Base-by-base conservation (phyloP, 1,139 yeast species). In the Pichia sp. region DNA sequence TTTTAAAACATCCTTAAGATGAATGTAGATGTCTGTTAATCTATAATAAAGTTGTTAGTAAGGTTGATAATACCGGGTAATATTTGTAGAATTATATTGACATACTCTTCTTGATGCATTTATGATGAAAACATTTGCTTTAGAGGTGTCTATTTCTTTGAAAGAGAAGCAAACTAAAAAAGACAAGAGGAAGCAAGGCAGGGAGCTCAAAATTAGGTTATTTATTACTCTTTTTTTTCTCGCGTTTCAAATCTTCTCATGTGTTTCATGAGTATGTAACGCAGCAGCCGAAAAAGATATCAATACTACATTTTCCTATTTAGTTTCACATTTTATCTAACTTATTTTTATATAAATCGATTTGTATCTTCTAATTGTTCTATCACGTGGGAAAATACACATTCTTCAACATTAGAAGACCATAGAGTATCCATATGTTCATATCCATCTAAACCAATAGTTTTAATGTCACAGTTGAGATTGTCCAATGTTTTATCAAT, bases 401-500 rank as follows among this genome's bases (percentile, higher is more conserved):
- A 65, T 4, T 69, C 69, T n/a, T 71, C 65, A 1, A 80, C 94
- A 52, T 85, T 88, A 24, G 66, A 60, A 0, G 96, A 94, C 97
- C 97, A 89, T 21, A 89, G 62, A 19, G 88, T 93, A 58, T 89
- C 97, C 54, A 89, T 69, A 60, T 89, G 97, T 37, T 93, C 91
- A 59, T 88, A 93, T 24, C 69, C 60, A 0, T 60, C 64, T 3
- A 76, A 69, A 3, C 72, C 67, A 16, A 67, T 59, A 0, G 68
- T 56, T 1, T 70, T 61, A 3, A 68, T 58, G 18, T 55, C 54
- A 35, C 58, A 57, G n/a, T 60, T 50, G 21, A 62, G 39, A 29
- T 55, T 53, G 24, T 54, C 53, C 21, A 50, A 28, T 1, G 66
- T 59, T 41, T 50, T 55, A 9, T 64, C 63, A 10, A 61, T 70